Evolutionary conservation across 2,329 filamentous ascomycete genomes (phyloP).

Genomic region (Fusarium irregulare): DNA sequence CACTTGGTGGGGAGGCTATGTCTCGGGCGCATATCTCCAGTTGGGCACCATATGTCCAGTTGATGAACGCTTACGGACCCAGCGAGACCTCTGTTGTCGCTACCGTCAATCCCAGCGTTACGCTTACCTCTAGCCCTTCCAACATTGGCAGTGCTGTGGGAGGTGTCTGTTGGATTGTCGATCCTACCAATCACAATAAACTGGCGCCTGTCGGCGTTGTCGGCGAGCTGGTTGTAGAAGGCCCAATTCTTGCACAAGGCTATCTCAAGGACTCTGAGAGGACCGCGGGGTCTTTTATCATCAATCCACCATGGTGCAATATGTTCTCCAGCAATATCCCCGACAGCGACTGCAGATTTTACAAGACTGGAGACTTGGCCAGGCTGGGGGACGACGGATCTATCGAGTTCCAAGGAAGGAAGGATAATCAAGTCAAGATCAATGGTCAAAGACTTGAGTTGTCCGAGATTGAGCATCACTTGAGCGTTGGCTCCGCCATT

Average conservation of each 20-base stretch:
- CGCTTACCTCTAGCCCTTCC: constrained; percentile 7
- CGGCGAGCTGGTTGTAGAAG: constrained; percentile 54
- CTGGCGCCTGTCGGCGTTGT: constrained; percentile 45
- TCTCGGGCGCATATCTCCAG: constrained; percentile 27
- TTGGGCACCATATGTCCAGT: constrained; percentile 25
- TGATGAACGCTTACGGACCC: constrained; percentile 41
- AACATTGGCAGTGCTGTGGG: constrained; percentile 38
- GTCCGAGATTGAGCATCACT: constrained; percentile 47
- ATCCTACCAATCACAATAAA: constrained; percentile 37
- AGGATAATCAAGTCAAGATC: constrained; percentile 51
- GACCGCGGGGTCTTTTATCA: constrained; percentile 49
- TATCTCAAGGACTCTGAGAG: constrained; percentile 57
- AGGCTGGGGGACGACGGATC: constrained; percentile 38
- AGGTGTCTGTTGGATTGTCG: constrained; percentile 43
- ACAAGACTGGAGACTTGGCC: constrained; percentile 42
- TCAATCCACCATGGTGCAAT: constrained; percentile 25
- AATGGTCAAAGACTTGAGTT: constrained; percentile 50
- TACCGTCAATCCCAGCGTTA: constrained; percentile 9
- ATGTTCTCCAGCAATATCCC: not conserved
- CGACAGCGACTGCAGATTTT: constrained; percentile 12
- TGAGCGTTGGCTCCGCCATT: constrained; percentile 16
- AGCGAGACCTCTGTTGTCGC: constrained; percentile 39
- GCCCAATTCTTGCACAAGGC: constrained; percentile 57
- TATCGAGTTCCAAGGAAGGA: constrained; percentile 45
- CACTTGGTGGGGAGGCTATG: constrained; percentile 43